These are phyloP conservation scores for Mortierella polycephala DNA, from an alignment of 371 early-diverging fungal species.

Conservation along the genomic window DNA sequence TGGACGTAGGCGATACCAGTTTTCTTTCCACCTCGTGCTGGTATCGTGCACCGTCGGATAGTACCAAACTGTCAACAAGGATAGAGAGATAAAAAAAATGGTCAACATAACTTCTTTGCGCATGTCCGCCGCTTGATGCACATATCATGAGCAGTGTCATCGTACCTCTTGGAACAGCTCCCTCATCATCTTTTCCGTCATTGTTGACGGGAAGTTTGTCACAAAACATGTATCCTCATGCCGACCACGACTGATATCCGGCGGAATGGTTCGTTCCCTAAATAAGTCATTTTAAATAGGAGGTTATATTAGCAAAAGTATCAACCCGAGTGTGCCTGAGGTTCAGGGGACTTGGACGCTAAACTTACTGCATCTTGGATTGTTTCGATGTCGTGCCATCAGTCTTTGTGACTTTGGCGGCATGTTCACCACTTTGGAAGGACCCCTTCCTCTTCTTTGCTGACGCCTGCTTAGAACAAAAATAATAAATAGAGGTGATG, in stretches of 20 bases:
- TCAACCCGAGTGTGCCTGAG: no score
- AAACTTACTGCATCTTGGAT: not conserved
- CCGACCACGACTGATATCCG: constrained; percentile 29
- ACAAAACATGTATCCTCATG: constrained; percentile 48
- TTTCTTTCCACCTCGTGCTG: constrained; percentile 2
- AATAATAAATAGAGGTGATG: not conserved
- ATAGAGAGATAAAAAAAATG: not conserved
- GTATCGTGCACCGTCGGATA: constrained; percentile 30
- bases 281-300: not conserved
- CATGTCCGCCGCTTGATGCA: no score
- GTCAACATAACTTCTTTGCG: not conserved
- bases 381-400: not conserved
- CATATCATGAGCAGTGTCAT: no score
- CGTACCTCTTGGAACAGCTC: constrained; percentile 35
- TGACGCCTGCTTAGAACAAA: not conserved
- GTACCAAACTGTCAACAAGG: constrained; percentile 10
- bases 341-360: no score
- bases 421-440: constrained; percentile 4
- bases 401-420: constrained; percentile 19
- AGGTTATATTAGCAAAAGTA: not conserved
- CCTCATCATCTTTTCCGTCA: constrained; percentile 23
- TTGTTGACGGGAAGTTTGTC: constrained; percentile 23
- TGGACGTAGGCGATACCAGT: constrained; percentile 35
- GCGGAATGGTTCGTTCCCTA: constrained; percentile 1
- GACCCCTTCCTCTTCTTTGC: constrained; percentile 32